Base-by-base conservation (phyloP, 2,329 filamentous ascomycete species). In the Chalara sp. region DNA sequence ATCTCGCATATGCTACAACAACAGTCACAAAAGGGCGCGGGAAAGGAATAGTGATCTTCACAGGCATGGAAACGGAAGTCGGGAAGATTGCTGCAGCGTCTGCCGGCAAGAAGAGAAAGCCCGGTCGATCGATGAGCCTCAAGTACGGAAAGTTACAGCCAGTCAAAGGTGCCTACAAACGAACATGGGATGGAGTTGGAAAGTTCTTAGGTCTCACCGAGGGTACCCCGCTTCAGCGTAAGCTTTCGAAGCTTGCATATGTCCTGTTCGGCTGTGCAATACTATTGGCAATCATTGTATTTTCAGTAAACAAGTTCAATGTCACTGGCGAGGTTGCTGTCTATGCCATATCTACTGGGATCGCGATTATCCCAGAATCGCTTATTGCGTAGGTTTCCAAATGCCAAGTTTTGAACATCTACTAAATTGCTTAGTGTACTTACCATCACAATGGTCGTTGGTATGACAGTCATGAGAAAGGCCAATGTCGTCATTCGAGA, bases 141-240 rank as follows among this genome's bases (percentile, higher is more conserved):
- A 74, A 75, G 58, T 69, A 74, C 48, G 70, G 70, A 31, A 65
- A 61, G 21, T 56, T 67, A 35, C 69, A 72, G 53, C 68, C 76
- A 39, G 65, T 78, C 8, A 73, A 80, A 58, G 78, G 77, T 6
- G 68, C 71, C 42, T 65, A 72, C 29, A 67, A 75, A 39, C 74
- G 73, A 13, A 64, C 68, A 31, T 72, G 68, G 56, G 75, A 79
- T 61, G 68, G 68, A 28, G 60, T 76, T 53, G 74, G 76, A 43
- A 72, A 73, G 54, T 79, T 84, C 55, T 68, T 84, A 42, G 80
- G 81, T 47, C 70, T 84, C 50, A 78, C 73, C 46, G 76, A 78
- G 44, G 83, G 83, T 30, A 86, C 83, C 13, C 83, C 83, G 1
- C 70, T 86, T 37, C 81, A 85, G 61, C 77, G 79, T 53, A 84